Evolutionary conservation across 2,329 filamentous ascomycete genomes (phyloP).

Genomic region (Venturiaceae sp.): DNA sequence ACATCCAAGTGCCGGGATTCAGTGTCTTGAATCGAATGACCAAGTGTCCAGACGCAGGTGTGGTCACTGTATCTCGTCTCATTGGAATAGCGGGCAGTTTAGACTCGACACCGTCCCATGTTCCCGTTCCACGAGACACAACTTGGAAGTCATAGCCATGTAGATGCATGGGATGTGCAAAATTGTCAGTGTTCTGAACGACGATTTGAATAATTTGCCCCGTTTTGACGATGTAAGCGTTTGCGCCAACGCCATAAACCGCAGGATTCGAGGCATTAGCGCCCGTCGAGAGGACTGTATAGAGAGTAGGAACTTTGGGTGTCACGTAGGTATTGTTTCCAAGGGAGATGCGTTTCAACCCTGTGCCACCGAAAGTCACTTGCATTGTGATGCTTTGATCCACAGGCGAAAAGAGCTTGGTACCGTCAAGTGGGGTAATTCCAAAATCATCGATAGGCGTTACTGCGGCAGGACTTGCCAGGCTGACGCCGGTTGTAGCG

Average conservation of each 20-base stretch:
- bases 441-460: neutral
- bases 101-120: constrained; percentile 12
- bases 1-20: constrained; percentile 33
- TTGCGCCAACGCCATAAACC: constrained; percentile 37
- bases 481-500: neutral
- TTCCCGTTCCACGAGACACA: constrained; percentile 14
- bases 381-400: neutral
- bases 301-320: constrained; percentile 71
- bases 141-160: constrained; percentile 70
- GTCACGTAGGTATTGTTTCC: constrained; percentile 47
- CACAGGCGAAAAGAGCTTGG: neutral
- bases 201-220: constrained; percentile 60
- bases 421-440: neutral
- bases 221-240: constrained; percentile 54
- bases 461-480: neutral
- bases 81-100: constrained; percentile 29
- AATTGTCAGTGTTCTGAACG: constrained; percentile 62
- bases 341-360: neutral
- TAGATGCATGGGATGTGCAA: constrained; percentile 64
- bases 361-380: neutral
- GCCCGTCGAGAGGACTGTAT: constrained; percentile 58
- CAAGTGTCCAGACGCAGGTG: constrained; percentile 43
- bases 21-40: constrained; percentile 46
- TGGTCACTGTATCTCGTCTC: constrained; percentile 42
- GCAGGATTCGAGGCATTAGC: constrained; percentile 27